These are phyloP conservation scores for Aspergillus chevalieri DNA, from an alignment of 2,329 filamentous ascomycete species.

Conservation along the genomic window DNA sequence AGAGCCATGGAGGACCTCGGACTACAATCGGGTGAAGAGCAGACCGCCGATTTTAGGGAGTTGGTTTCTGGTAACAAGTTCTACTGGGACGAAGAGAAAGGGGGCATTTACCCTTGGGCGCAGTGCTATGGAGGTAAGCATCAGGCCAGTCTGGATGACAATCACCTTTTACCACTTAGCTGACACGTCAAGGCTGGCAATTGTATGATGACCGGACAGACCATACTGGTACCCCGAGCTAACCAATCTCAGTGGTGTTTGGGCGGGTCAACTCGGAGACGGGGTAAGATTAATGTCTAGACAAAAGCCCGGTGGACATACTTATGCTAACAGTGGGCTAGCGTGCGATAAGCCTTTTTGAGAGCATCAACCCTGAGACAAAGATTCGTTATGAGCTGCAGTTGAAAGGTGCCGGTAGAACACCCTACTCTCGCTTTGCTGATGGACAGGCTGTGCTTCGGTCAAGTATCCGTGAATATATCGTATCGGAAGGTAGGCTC, in stretches of 20 bases:
- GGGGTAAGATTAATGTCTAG: conserved; percentile 43
- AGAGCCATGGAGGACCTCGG: conserved; percentile 77
- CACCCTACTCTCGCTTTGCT: conserved; percentile 92
- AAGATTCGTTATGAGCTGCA: conserved; percentile 80
- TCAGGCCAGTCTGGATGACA: conserved; percentile 43
- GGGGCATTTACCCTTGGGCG: conserved; percentile 93
- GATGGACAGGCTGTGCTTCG: conserved; percentile 91
- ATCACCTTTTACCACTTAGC: conserved; percentile 3
- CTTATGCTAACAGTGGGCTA: conserved; percentile 12
- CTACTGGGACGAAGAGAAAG: conserved; percentile 64
- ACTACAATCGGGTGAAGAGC: conserved; percentile 61
- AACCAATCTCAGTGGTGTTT: conserved; percentile 60
- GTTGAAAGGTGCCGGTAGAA: conserved; percentile 87
- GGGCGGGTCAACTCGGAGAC: conserved; percentile 94
- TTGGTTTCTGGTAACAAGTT: conserved; percentile 78
- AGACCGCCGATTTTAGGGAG: conserved; percentile 67
- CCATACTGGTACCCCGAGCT: conserved; percentile 6
- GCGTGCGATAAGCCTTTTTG: conserved; percentile 88
- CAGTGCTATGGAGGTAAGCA: conserved; percentile 82
- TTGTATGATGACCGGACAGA: conserved; percentile 33
- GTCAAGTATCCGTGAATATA: conserved; percentile 87
- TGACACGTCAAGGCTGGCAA: conserved; percentile 40
- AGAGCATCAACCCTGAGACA: conserved; percentile 68
- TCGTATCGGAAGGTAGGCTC: conserved; percentile 71
- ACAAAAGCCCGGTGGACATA: background rate